Base-by-base conservation (phyloP, 106 monocot genomes). In the Ottelia alismoides region DNA sequence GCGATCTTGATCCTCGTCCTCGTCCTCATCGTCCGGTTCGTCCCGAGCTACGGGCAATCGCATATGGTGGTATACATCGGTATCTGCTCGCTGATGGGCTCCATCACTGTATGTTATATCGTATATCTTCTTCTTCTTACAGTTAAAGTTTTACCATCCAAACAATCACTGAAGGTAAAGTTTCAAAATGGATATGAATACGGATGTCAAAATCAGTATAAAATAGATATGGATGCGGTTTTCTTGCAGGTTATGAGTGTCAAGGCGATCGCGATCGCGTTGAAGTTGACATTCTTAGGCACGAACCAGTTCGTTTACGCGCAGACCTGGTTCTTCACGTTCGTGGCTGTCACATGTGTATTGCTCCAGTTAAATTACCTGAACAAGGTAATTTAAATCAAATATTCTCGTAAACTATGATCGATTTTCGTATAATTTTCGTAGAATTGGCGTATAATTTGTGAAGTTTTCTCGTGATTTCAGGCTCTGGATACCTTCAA, bases 401-500 rank as follows among this genome's bases (percentile, higher is more conserved):
- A n/a, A n/a, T n/a, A n/a, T n/a, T n/a, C n/a, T n/a, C n/a, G n/a
- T n/a, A n/a, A n/a, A n/a, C n/a, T n/a, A n/a, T n/a, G n/a, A n/a
- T n/a, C n/a, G n/a, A n/a, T n/a, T n/a, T n/a, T n/a, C n/a, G n/a
- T n/a, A n/a, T n/a, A n/a, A n/a, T n/a, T n/a, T n/a, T n/a, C n/a
- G n/a, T n/a, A n/a, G n/a, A n/a, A n/a, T n/a, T n/a, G n/a, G n/a
- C n/a, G n/a, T n/a, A n/a, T n/a, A n/a, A n/a, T n/a, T n/a, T n/a
- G n/a, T n/a, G n/a, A n/a, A n/a, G n/a, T n/a, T n/a, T n/a, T n/a
- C n/a, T n/a, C n/a, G n/a, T n/a, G n/a, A n/a, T n/a, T n/a, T n/a
- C 55, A 70, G 70, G 70, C 70, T 27, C 20, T 70, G 31, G 70
- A 70, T 23, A 62, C 70, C 14, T 70, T 70, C 45, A 70, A 70